These are phyloP conservation scores for Polysphondylium violaceum DNA, from an alignment of 78 protist species.

Conservation along the genomic window DNA sequence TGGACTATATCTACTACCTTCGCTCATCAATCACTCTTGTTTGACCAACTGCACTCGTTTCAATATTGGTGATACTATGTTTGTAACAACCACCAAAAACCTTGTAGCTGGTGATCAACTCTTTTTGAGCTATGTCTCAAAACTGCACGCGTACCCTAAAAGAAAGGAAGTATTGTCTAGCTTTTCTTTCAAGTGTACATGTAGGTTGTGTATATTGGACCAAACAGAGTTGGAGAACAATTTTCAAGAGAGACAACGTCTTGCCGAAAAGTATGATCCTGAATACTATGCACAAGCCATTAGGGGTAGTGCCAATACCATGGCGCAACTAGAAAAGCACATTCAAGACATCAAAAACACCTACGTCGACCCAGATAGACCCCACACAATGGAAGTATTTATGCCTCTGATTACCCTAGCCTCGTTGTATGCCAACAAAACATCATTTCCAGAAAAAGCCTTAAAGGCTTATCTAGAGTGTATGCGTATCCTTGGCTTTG, in stretches of 20 bases:
- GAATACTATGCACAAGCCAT: not conserved
- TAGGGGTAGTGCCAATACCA: no score
- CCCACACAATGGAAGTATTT: not conserved
- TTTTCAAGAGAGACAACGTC: not conserved
- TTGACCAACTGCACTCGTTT: not conserved
- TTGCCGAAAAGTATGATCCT: not conserved
- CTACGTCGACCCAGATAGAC: not conserved
- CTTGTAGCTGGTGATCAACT: not conserved
- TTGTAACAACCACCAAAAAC: not conserved
- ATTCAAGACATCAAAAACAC: not conserved
- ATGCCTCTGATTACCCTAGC: not conserved
- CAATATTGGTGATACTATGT: constrained; percentile 28
- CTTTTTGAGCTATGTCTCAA: not conserved
- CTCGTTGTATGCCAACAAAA: not conserved
- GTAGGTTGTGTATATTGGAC: not conserved
- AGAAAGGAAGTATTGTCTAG: not conserved
- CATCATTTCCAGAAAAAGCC: not conserved
- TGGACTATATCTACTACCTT: constrained; percentile 15
- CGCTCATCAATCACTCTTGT: constrained; percentile 16
- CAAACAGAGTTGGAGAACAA: not conserved
- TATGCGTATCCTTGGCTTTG: not conserved
- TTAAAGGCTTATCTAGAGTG: not conserved
- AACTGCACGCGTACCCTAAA: not conserved
- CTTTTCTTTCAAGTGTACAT: not conserved
- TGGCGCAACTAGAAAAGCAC: not conserved